A percentile compares a stretch with the other conserved stretches of the same genome.
These are phyloP conservation scores for Fagopyrum esculentum DNA, from an alignment of 148 eudicot species.

Conservation along the genomic window DNA sequence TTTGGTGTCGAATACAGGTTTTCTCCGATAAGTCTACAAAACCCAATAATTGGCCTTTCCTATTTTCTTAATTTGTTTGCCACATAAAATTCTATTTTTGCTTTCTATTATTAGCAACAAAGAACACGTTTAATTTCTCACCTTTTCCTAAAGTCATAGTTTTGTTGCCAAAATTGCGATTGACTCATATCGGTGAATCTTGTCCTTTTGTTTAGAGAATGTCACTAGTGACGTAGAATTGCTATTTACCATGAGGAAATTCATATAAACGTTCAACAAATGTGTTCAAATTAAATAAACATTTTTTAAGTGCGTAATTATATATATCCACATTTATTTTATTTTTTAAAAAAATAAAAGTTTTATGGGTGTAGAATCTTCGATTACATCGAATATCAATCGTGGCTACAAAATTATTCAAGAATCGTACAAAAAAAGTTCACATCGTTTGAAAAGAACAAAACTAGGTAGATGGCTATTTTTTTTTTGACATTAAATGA, in stretches of 20 bases:
- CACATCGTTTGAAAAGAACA: neutral
- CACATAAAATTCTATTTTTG: too few species aligned
- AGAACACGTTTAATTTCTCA: too few species aligned
- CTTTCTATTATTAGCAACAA: too few species aligned
- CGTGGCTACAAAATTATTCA: neutral
- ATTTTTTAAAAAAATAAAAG: too few species aligned
- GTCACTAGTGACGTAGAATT: neutral
- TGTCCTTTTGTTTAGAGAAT: neutral
- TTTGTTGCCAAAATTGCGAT: neutral
- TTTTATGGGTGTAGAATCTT: too few species aligned
- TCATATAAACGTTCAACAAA: neutral
- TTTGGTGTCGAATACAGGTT: too few species aligned
- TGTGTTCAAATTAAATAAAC: neutral
- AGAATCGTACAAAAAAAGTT: neutral
- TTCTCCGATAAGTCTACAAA: too few species aligned
- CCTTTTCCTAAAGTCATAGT: neutral
- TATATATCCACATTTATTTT: neutral
- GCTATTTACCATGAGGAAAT: neutral
- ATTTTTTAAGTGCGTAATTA: too few species aligned
- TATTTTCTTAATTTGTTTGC: too few species aligned
- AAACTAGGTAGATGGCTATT: neutral
- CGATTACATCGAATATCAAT: neutral
- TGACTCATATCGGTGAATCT: neutral
- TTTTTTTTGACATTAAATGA: too few species aligned
- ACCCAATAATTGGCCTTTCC: neutral